Evolutionary conservation across 768 basidiomycete species (phyloP).

Genomic region (Myochromella boudieri): DNA sequence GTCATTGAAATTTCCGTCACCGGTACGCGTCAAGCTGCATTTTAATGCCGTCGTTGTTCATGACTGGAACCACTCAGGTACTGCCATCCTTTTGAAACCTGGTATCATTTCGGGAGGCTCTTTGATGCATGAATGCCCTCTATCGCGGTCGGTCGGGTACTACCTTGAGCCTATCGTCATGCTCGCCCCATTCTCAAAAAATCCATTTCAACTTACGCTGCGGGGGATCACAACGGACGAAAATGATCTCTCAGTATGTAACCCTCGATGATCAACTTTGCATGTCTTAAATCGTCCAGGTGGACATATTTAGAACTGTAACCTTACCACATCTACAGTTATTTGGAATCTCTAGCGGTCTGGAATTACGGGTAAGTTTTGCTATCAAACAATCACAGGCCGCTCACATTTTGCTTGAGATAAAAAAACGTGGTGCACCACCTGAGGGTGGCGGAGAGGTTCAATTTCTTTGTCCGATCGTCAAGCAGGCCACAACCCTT

Average conservation of each 20-base stretch:
- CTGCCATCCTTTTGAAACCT: slow-evolving; percentile 88
- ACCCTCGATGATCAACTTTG: background rate
- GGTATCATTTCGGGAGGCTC: slow-evolving; percentile 86
- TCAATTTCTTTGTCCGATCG: slow-evolving; percentile 89
- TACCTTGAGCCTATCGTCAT: slow-evolving; percentile 89
- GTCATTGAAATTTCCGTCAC: slow-evolving; percentile 96
- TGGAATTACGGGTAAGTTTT: slow-evolving; percentile 76
- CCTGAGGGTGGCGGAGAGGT: slow-evolving; percentile 93
- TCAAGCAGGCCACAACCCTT: slow-evolving; percentile 88
- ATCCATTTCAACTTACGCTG: slow-evolving; percentile 75
- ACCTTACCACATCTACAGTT: slow-evolving; percentile 88
- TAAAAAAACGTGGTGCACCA: slow-evolving; percentile 90
- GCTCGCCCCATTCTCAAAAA: slow-evolving; percentile 92
- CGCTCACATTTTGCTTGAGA: too few relatives aligned
- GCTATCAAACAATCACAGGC: too few relatives aligned
- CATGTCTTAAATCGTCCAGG: slow-evolving; percentile 49
- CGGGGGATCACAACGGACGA: slow-evolving; percentile 93
- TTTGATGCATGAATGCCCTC: slow-evolving; percentile 83
- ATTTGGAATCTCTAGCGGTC: slow-evolving; percentile 86
- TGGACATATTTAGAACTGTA: slow-evolving; percentile 85
- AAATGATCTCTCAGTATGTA: slow-evolving; percentile 79
- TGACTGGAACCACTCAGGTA: slow-evolving; percentile 55
- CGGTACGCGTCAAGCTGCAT: slow-evolving; percentile 45
- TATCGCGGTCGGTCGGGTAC: slow-evolving; percentile 89
- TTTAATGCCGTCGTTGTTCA: slow-evolving; percentile 1